Evolutionary conservation across 2,329 filamentous ascomycete genomes (phyloP), one percentile per base, ranked within the genome.

Genomic region (Cladophialophora psammophila): DNA sequence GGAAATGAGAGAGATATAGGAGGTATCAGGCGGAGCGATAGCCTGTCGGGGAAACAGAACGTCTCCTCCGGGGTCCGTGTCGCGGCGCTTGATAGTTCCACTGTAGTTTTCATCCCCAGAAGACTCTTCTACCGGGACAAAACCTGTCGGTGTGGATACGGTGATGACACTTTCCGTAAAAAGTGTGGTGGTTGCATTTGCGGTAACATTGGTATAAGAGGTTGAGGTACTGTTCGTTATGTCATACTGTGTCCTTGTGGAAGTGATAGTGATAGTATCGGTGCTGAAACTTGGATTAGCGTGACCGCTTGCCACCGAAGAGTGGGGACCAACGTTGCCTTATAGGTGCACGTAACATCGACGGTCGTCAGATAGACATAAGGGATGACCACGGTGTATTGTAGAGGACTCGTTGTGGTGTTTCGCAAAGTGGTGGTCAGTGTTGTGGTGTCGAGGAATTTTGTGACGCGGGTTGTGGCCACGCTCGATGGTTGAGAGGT

Each of bases 1-100:
- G 20, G 59, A 61, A 34, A 61, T 20, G 59, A 61, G 15, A 31
- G 59, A 61, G 45, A 42, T 42, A 32, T 53, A 61, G 7, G 32
- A 38, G 3, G 59, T 13, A 36, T 48, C 57, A 48, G 59, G 15
- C 7, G 45, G 10, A 7, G 32, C n/a, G 10, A 10, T 31, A 3
- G 18, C 59, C 20, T 61, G 59, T 13, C 59, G 48, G 31, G 45
- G 34, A 7, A n/a, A 10, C 5, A 53, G 45, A 35, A 53, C 20
- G 6, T 53, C 59, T 34, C 26, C 18, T 10, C 42, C 48, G 3
- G 4, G 3, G 9, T 61, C 52, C 9, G 31, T 31, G 1, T 52
- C 34, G 5, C 20, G n/a, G 8, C 50, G 45, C 34, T 54, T 61
- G 13, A 34, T 26, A 32, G 48, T 38, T n/a, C 34, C 34, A 20